Conservation (phyloP, 2,329 filamentous ascomycete species). For the Ceratocystis smalleyi region DNA sequence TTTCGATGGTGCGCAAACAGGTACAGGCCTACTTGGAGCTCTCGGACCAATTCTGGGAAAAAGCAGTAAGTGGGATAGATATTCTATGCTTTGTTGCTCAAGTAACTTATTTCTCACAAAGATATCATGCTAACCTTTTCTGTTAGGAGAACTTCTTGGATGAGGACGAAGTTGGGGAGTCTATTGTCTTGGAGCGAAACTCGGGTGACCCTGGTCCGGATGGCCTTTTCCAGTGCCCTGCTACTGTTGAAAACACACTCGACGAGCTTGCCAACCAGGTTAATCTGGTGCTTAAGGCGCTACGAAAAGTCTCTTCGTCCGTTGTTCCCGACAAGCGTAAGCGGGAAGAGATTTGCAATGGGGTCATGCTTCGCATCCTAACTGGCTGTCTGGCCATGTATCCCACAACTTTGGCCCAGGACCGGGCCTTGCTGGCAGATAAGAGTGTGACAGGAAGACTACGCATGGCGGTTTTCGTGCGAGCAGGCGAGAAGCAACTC, state of each 20-base stretch:
- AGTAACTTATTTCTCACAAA: not conserved
- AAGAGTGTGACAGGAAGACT: conserved; percentile 25
- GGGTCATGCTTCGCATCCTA: conserved; percentile 28
- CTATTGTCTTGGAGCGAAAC: conserved; percentile 51
- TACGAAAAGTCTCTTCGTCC: conserved; percentile 30
- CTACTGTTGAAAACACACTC: conserved; percentile 30
- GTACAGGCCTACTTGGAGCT: conserved; percentile 27
- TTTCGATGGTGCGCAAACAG: conserved; percentile 39
- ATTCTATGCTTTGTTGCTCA: not conserved
- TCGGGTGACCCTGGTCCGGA: conserved; percentile 35
- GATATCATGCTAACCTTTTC: conserved; percentile 19
- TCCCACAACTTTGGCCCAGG: conserved; percentile 28
- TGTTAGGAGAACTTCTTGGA: conserved; percentile 33
- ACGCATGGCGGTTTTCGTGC: conserved; percentile 50
- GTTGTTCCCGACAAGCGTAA: conserved; percentile 34
- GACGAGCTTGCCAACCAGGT: conserved; percentile 38
- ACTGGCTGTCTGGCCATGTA: conserved; percentile 29
- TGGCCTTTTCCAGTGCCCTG: conserved; percentile 29
- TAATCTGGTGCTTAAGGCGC: conserved; percentile 33
- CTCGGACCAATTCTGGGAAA: conserved; percentile 27
- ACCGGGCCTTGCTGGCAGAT: conserved; percentile 26
- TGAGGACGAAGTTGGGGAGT: conserved; percentile 55
- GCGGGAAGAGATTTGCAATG: conserved; percentile 32
- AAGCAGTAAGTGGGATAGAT: conserved; percentile 27
- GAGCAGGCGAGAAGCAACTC: conserved; percentile 57